Evolutionary conservation across 768 basidiomycete genomes (phyloP).

Genomic region (Dictyophora rubrovolvata): DNA sequence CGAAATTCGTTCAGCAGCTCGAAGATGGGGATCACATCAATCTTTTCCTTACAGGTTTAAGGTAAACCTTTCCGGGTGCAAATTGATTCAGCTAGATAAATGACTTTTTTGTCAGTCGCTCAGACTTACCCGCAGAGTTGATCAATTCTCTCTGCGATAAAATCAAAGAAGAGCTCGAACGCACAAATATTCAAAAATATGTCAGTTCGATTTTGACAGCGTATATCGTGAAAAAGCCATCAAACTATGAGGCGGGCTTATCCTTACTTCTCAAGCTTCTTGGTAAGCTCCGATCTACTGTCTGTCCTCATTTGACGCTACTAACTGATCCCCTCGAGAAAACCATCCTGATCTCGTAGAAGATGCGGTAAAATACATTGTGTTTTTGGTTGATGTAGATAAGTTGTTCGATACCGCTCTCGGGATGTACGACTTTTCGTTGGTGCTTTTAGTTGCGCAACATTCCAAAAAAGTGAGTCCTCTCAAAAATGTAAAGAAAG

Average conservation of each 20-base stretch:
- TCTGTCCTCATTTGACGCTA: background rate
- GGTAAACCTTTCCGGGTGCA: slow-evolving; percentile 36
- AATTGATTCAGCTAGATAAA: background rate
- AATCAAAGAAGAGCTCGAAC: slow-evolving; percentile 62
- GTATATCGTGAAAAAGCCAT: slow-evolving; percentile 83
- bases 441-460: slow-evolving; percentile 93
- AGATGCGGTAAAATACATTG: slow-evolving; percentile 96
- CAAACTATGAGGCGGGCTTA: slow-evolving; percentile 83
- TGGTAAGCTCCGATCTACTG: slow-evolving; percentile 35
- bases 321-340: slow-evolving; percentile 22
- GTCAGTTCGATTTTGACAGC: slow-evolving; percentile 89
- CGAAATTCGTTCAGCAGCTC: slow-evolving; percentile 73
- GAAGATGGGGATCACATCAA: slow-evolving; percentile 88
- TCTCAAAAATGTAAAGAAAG: background rate
- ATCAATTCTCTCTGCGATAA: slow-evolving; percentile 68
- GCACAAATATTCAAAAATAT: slow-evolving; percentile 62
- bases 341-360: slow-evolving; percentile 72
- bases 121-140: slow-evolving; percentile 44
- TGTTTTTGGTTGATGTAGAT: slow-evolving; percentile 93
- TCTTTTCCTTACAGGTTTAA: slow-evolving; percentile 77
- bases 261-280: slow-evolving; percentile 63
- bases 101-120: slow-evolving; percentile 35
- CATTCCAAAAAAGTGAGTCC: slow-evolving; percentile 81
- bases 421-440: slow-evolving; percentile 97
- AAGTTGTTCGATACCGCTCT: slow-evolving; percentile 87